Conservation (phyloP, 805 yeast species). For the Lachancea waltii region DNA sequence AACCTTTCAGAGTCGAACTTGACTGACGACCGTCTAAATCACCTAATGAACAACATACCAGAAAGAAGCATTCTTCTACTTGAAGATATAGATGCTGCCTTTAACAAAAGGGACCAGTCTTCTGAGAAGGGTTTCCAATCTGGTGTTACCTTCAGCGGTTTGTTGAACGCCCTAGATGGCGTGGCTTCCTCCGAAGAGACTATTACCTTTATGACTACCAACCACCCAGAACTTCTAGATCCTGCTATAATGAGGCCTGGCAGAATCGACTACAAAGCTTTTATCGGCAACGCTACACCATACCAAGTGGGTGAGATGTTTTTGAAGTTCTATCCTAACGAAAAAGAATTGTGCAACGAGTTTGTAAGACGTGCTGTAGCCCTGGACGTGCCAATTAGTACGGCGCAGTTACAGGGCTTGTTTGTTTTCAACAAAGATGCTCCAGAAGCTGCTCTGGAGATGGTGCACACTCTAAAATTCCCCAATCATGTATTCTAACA, state of each 20-base stretch:
- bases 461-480: conserved; percentile 40
- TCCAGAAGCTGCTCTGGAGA: conserved; percentile 67
- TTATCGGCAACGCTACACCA: conserved; percentile 81
- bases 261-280: conserved; percentile 76
- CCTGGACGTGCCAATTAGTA: conserved; percentile 58
- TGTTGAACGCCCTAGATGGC: conserved; percentile 91
- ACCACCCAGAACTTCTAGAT: conserved; percentile 90
- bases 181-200: conserved; percentile 97
- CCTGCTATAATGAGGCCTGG: conserved; percentile 95
- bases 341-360: conserved; percentile 44
- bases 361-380: conserved; percentile 38
- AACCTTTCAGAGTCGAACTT: conserved; percentile 85
- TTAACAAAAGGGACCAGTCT: conserved; percentile 69
- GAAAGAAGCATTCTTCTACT: conserved; percentile 75
- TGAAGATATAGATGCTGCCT: conserved; percentile 96
- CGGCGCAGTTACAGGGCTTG: conserved; percentile 93
- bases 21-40: conserved; percentile 91
- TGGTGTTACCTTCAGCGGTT: conserved; percentile 93
- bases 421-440: conserved; percentile 86
- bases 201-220: conserved; percentile 95
- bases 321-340: conserved; percentile 70
- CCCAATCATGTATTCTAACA: conserved; percentile 32
- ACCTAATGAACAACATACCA: conserved; percentile 93
- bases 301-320: conserved; percentile 82
- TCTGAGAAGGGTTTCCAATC: conserved; percentile 72